These are phyloP conservation scores for Neonothopanus nambi DNA, from an alignment of 1,284 basidiomycete species.

Conservation along the genomic window DNA sequence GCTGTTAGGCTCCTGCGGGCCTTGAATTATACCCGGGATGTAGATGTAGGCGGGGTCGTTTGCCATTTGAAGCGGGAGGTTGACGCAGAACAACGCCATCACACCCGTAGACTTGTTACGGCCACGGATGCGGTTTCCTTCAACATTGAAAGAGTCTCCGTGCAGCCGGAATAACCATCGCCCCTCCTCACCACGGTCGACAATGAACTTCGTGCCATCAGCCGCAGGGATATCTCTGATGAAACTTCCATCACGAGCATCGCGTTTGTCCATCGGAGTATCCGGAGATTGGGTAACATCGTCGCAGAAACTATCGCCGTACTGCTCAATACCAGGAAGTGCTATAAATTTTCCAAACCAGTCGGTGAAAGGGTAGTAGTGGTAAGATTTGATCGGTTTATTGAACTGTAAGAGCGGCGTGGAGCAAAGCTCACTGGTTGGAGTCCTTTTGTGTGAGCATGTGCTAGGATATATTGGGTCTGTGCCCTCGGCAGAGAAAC, in stretches of 20 bases:
- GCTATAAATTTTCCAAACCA: conserved; percentile 10
- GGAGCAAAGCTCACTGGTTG: not conserved
- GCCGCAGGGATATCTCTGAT: not conserved
- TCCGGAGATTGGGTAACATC: not conserved
- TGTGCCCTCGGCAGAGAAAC: not conserved
- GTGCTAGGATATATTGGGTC: not conserved
- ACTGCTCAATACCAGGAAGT: conserved; percentile 6
- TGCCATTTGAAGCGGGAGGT: conserved; percentile 10
- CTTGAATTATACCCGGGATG: conserved; percentile 13
- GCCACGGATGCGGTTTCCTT: conserved; percentile 11
- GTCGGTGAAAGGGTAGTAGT: conserved; percentile 8
- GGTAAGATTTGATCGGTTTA: not conserved
- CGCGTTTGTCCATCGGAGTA: not conserved
- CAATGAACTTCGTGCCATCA: conserved; percentile 7
- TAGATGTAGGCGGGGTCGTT: conserved; percentile 12
- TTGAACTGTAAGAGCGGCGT: not conserved
- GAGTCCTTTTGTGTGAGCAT: not conserved
- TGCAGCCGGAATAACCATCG: conserved; percentile 15
- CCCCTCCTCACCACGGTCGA: conserved; percentile 11
- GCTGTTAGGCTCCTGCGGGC: conserved; percentile 7
- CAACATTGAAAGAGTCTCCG: conserved; percentile 14
- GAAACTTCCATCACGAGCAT: conserved; percentile 2
- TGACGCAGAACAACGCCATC: conserved; percentile 5
- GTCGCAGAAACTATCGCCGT: conserved; percentile 12
- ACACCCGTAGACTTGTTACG: conserved; percentile 9